Evolutionary conservation across 441 rosid species (phyloP).

Genomic region (Pelargonium citronellum): DNA sequence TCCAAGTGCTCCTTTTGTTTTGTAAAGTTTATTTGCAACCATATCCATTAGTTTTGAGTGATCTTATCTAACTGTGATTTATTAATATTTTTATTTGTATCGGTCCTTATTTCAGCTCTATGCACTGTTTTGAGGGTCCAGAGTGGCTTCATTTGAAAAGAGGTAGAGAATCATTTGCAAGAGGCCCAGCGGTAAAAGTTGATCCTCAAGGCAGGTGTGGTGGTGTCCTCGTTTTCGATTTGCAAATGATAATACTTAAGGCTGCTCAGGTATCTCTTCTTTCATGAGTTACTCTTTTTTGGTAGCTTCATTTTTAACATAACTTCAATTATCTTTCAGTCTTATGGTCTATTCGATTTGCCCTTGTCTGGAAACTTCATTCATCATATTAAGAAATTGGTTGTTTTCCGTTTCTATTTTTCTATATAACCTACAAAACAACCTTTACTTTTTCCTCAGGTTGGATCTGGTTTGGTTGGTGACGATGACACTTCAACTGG

Average conservation of each 20-base stretch:
- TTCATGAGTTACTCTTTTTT: constrained; percentile 16
- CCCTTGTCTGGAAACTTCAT: not conserved
- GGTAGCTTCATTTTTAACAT: constrained; percentile 10
- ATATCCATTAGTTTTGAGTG: not conserved
- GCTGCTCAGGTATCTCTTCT: constrained; percentile 73
- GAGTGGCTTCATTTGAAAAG: constrained; percentile 93
- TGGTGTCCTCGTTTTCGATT: constrained; percentile 82
- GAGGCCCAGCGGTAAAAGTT: constrained; percentile 76
- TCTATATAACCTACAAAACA: constrained; percentile 2
- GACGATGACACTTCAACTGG: constrained; percentile 75
- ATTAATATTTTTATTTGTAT: constrained; percentile 9
- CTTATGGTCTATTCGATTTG: not conserved
- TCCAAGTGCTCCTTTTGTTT: not conserved
- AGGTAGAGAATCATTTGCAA: constrained; percentile 86
- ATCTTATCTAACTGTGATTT: constrained; percentile 14
- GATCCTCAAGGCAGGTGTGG: constrained; percentile 99
- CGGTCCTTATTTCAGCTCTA: constrained; percentile 57
- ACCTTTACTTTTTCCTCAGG: constrained; percentile 32
- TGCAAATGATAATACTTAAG: constrained; percentile 95
- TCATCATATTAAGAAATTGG: not conserved
- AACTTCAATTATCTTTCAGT: not conserved
- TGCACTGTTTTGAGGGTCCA: constrained; percentile 99
- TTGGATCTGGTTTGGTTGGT: constrained; percentile 82
- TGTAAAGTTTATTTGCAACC: not conserved
- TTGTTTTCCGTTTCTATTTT: constrained; percentile 6